A percentile compares a stretch with the other conserved stretches of the same genome.
Evolutionary conservation across 495 filamentous ascomycete genomes (phyloP).

Genomic region (Neurospora sp.): DNA sequence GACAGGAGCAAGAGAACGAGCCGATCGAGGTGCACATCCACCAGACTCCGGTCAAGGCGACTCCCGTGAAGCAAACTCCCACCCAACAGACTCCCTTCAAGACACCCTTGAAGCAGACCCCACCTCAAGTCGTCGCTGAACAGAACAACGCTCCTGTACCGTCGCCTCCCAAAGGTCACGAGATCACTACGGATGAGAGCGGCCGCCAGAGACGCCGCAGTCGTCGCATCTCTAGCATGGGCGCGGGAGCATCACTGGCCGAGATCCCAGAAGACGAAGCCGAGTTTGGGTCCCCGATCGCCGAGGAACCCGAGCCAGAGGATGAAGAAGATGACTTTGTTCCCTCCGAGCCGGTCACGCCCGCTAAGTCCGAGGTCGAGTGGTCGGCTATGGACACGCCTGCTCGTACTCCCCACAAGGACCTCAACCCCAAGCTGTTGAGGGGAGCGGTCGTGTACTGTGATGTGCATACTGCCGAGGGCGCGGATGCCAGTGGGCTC

Average conservation of each 20-base stretch:
- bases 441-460: slow-evolving; percentile 77
- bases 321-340: not conserved
- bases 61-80: not conserved
- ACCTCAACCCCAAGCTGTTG: slow-evolving; percentile 42
- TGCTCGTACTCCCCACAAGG: slow-evolving; percentile 41
- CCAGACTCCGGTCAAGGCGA: not conserved
- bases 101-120: not conserved
- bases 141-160: not conserved
- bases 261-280: not conserved
- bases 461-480: slow-evolving; percentile 86
- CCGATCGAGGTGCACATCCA: slow-evolving; percentile 8
- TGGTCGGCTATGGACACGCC: slow-evolving; percentile 47
- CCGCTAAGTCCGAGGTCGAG: slow-evolving; percentile 25
- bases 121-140: not conserved
- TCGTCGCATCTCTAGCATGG: not conserved
- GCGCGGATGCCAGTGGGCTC: slow-evolving; percentile 72
- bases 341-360: slow-evolving; percentile 15
- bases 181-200: not conserved
- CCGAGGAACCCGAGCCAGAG: not conserved
- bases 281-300: not conserved
- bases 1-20: slow-evolving; percentile 11
- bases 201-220: not conserved
- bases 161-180: not conserved
- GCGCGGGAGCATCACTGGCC: not conserved
- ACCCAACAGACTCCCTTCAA: not conserved